A percentile compares a stretch with the other conserved stretches of the same genome.
Evolutionary conservation across 164 flowering plant species (phyloP).

Genomic region (Magnolia kwangsiensis): DNA sequence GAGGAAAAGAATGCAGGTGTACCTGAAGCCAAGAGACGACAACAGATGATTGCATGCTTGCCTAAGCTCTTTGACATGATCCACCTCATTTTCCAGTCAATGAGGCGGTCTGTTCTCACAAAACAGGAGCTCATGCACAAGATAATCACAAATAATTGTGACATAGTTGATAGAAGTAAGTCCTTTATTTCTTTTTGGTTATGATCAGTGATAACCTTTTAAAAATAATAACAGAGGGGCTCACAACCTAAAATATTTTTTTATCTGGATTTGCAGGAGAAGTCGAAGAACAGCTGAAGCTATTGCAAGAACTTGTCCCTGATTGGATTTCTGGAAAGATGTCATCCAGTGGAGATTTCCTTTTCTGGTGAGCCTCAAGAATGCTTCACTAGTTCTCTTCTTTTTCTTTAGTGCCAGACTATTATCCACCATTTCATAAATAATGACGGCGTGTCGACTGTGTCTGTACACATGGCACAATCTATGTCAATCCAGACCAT

Average conservation of each 20-base stretch:
- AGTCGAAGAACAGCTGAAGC: constrained; percentile 60
- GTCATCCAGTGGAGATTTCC: constrained; percentile 52
- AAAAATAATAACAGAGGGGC: neutral
- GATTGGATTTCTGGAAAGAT: constrained; percentile 62
- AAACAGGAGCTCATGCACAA: constrained; percentile 71
- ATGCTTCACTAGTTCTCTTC: neutral
- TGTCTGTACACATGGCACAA: no score
- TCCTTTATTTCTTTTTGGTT: neutral
- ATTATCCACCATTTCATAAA: no score
- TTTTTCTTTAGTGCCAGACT: neutral
- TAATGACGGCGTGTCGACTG: no score
- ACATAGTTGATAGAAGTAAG: constrained; percentile 67
- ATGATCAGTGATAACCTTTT: neutral
- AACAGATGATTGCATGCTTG: constrained; percentile 50
- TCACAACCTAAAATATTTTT: neutral
- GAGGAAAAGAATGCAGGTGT: constrained; percentile 66
- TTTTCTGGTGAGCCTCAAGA: constrained; percentile 43
- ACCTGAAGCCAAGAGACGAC: constrained; percentile 64
- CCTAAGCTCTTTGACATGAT: constrained; percentile 73
- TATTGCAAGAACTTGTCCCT: constrained; percentile 65
- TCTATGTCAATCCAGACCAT: no score
- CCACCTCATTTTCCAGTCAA: constrained; percentile 57
- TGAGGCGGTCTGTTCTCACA: constrained; percentile 53
- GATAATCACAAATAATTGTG: constrained; percentile 40
- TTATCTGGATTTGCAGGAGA: constrained; percentile 44